Conservation (phyloP, 345 rosid species). For the Punica granatum region DNA sequence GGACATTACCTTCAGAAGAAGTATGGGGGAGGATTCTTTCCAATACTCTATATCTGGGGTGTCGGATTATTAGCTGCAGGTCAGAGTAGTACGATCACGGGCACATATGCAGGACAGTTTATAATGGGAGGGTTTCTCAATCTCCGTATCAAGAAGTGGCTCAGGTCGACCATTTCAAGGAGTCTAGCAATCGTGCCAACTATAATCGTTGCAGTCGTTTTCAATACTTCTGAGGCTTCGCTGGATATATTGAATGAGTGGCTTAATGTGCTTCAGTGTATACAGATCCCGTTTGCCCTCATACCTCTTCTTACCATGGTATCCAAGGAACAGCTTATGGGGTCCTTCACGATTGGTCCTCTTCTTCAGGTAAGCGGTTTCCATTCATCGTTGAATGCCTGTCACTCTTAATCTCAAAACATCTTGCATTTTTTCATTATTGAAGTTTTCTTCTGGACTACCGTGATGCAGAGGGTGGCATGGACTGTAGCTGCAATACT, state of each 20-base stretch:
- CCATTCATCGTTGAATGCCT: neutral
- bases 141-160: slow-evolving; percentile 81
- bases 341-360: slow-evolving; percentile 68
- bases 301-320: slow-evolving; percentile 88
- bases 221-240: slow-evolving; percentile 74
- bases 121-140: slow-evolving; percentile 94
- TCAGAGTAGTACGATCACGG: slow-evolving; percentile 93
- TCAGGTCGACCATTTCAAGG: slow-evolving; percentile 76
- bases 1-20: slow-evolving; percentile 80
- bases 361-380: slow-evolving; percentile 45
- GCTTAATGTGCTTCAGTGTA: slow-evolving; percentile 95
- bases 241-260: slow-evolving; percentile 84
- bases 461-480: slow-evolving; percentile 49
- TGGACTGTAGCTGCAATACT: slow-evolving; percentile 87
- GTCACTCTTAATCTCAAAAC: neutral
- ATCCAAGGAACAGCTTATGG: slow-evolving; percentile 79
- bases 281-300: slow-evolving; percentile 93
- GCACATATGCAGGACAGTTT: slow-evolving; percentile 96
- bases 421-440: neutral
- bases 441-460: neutral
- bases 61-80: slow-evolving; percentile 94
- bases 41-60: slow-evolving; percentile 89
- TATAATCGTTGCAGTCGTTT: slow-evolving; percentile 62
- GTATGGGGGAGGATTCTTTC: slow-evolving; percentile 82
- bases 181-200: slow-evolving; percentile 92